Evolutionary conservation across 23 red algal species (phyloP), one percentile per base, ranked within the genome.

Genomic region (Cyanidioschyzon merolae): DNA sequence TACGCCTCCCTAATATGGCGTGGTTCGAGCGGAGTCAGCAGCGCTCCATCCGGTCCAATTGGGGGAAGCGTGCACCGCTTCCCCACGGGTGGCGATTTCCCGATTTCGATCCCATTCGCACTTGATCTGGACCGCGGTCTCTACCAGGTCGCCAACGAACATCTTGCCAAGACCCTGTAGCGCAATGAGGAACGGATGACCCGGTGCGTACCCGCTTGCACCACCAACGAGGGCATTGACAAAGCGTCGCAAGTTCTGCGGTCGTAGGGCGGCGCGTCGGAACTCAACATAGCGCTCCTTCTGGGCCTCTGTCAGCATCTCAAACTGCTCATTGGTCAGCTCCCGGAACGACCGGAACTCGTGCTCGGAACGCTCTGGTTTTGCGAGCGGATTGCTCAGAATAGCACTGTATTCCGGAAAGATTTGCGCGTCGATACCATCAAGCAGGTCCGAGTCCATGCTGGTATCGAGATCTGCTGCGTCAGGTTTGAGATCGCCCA

Each of bases 141-240:
- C 90, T 0, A 89, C 82, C 12, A 95, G 83, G 63, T 95, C 90
- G 18, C 90, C 90, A 18, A 95, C 85, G 87, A 95, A 95, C 83
- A 95, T 36, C 75, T 95, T 95, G 31, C 76, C 86, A 26, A 95
- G 74, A 30, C 90, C 90, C 82, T 95, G 88, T 7, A 95, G 58
- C 36, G 90, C 90, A 15, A 95, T 77, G 2, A 95, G 75, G 37
- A 83, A 89, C 29, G 59, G 74, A 1, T 95, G 63, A 3, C 32
- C 32, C 12, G 63, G 21, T 25, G 63, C n/a, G 29, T 71, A 71
- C 3, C 63, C 32, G n/a, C n/a, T 25, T 35, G 32, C 7, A 27
- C 63, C 63, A 35, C n/a, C n/a, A 7, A 71, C n/a, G 12, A 71
- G 63, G 12, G 63, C 63, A 27, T 35, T 71, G n/a, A 71, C 63